phyloP scores from a whole-genome alignment of 306 rosid species.

The Aeschynomene evenia region DNA sequence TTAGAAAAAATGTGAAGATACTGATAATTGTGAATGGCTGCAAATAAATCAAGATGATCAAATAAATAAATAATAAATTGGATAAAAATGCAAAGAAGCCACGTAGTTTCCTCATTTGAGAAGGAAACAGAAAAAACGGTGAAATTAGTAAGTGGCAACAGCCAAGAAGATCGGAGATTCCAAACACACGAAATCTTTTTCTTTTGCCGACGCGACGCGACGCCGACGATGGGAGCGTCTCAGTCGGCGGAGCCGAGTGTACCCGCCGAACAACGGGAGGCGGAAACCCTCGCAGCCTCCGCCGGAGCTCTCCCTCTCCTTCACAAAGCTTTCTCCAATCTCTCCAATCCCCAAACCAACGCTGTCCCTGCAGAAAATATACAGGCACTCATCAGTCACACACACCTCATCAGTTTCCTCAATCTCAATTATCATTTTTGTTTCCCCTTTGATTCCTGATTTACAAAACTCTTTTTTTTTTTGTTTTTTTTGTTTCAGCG shows the following conservation, averaged over 20 bases:
- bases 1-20: too few species aligned
- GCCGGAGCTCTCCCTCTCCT: slow-evolving; percentile 81
- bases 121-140: background rate
- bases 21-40: too few species aligned
- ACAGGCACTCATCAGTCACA: slow-evolving; percentile 39
- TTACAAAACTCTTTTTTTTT: background rate
- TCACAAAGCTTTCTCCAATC: slow-evolving; percentile 61
- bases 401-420: background rate
- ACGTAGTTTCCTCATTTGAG: background rate
- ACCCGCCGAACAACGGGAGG: slow-evolving; percentile 62
- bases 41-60: too few species aligned
- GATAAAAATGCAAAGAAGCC: background rate
- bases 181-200: background rate
- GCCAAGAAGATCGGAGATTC: background rate
- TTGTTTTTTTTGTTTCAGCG: slow-evolving; percentile 42
- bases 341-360: slow-evolving; percentile 56
- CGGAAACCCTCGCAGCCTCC: slow-evolving; percentile 63
- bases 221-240: slow-evolving; percentile 71
- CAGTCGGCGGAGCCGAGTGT: slow-evolving; percentile 52
- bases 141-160: background rate
- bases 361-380: slow-evolving; percentile 51
- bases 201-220: background rate
- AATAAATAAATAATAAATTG: too few species aligned
- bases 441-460: slow-evolving; percentile 8
- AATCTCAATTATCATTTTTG: background rate